Conservation (phyloP, 192 early-diverging fungal species). For the Coemansia sp. region DNA sequence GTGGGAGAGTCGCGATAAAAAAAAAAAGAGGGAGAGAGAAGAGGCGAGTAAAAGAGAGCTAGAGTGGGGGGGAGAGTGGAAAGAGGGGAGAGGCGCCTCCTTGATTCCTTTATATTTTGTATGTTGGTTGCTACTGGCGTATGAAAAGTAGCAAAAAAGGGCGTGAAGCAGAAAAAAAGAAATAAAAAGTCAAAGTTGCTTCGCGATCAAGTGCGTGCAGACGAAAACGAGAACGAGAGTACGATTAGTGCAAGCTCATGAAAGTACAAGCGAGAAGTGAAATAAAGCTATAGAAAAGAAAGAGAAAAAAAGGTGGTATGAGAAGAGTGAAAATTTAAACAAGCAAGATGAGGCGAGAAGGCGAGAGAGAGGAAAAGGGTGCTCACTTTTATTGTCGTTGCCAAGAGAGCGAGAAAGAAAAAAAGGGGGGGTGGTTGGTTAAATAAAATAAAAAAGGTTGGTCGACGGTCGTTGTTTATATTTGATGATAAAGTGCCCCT, state of each 20-base stretch:
- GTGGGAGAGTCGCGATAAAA: conserved; percentile 13
- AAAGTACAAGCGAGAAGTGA: conserved; percentile 9
- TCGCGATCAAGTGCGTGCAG: conserved; percentile 12
- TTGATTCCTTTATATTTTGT: conserved; percentile 16
- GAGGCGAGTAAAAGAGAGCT: conserved; percentile 15
- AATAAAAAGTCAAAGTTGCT: background rate
- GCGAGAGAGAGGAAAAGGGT: conserved; percentile 10
- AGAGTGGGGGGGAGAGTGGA: background rate
- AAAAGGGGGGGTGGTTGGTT: background rate
- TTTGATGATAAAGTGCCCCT: conserved; percentile 11
- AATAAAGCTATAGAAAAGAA: background rate
- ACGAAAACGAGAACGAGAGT: background rate
- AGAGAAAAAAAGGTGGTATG: conserved; percentile 8
- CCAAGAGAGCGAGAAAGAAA: conserved; percentile 1
- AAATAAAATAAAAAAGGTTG: conserved; percentile 9
- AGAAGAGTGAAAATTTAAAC: conserved; percentile 10
- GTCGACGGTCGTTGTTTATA: conserved; percentile 8
- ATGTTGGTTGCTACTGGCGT: conserved; percentile 13
- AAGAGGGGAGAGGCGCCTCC: background rate
- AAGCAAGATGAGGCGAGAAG: conserved; percentile 9
- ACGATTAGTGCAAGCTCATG: conserved; percentile 9
- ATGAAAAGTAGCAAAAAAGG: conserved; percentile 6
- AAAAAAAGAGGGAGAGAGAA: conserved; percentile 8
- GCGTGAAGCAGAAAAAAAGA: background rate
- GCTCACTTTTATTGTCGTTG: conserved; percentile 7